Evolutionary conservation across 2,329 filamentous ascomycete species (phyloP), one percentile per base, ranked within the genome.

Genomic region (Escovopsis weberi): DNA sequence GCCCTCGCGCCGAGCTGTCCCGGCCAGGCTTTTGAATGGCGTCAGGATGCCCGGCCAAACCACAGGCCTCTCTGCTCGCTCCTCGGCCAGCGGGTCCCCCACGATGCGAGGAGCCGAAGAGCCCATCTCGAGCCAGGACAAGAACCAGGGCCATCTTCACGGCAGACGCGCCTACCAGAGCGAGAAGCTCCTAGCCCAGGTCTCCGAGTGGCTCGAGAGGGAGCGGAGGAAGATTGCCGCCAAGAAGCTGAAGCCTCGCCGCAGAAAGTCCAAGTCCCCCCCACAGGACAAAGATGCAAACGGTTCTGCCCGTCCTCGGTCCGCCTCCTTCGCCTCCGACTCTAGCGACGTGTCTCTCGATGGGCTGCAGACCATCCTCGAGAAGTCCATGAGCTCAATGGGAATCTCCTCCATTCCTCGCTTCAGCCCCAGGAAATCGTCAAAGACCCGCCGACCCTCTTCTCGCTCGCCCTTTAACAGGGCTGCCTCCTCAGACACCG

Each of bases 131-230:
- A 11, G 28, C 28, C 35, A 37, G 35, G 18, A 12, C 23, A 23
- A 18, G n/a, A 43, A 48, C 7, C 43, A 52, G 28, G 52, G 51
- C 12, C 47, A 58, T 9, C 53, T 59, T 10, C 49, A 54, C 12
- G 55, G 59, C 44, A 57, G 54, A 15, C 58, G 58, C 28, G 59
- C 59, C 42, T 63, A 67, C 43, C 59, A 66, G 40, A 67, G 67
- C 41, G 67, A 78, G 50, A 74, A 69, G 48, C 61, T 93, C 7
- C 63, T 91, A 26, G 70, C 78, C 18, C 85, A 93, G 55, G 78
- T 95, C 12, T 72, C 75, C 26, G 78, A 85, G 50, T 96, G 89
- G 89, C 65, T 95, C 34, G 78, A 88, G 51, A 75, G 80, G 40
- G 87, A 95, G 62, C 82, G 80, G 55, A 63, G 69, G 30, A 77